Evolutionary conservation across 1,284 basidiomycete species (phyloP).

Genomic region (Marasmius sp.): DNA sequence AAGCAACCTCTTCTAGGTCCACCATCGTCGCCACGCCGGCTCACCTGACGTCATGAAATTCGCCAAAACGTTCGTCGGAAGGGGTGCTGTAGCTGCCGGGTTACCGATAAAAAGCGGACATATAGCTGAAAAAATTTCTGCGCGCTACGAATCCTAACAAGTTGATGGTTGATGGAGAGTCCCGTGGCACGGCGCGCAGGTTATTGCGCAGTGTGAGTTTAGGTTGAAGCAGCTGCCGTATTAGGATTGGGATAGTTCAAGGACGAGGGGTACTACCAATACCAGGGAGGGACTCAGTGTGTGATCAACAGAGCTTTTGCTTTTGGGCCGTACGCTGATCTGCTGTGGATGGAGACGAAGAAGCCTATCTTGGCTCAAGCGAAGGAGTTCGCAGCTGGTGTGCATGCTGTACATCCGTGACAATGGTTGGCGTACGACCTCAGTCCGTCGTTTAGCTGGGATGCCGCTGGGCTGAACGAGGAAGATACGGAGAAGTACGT

Average conservation of each 20-base stretch:
- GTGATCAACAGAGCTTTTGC: slow-evolving; percentile 92
- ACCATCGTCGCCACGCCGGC: slow-evolving; percentile 84
- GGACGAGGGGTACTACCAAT: slow-evolving; percentile 96
- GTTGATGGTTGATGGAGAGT: slow-evolving; percentile 86
- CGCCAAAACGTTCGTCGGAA: slow-evolving; percentile 77
- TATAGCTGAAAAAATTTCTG: slow-evolving; percentile 82
- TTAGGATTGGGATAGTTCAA: slow-evolving; percentile 95
- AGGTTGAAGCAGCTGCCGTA: slow-evolving; percentile 71
- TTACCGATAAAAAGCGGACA: slow-evolving; percentile 88
- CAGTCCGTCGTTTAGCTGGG: slow-evolving; percentile 91
- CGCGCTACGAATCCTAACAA: slow-evolving; percentile 70
- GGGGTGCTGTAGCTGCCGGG: slow-evolving; percentile 79
- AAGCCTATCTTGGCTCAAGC: slow-evolving; percentile 94
- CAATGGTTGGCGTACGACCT: slow-evolving; percentile 97
- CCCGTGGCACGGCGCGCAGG: slow-evolving; percentile 71
- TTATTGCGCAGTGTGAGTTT: slow-evolving; percentile 79
- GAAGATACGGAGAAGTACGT: slow-evolving; percentile 89
- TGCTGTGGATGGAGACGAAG: slow-evolving; percentile 98
- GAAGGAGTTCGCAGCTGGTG: slow-evolving; percentile 88
- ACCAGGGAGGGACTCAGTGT: slow-evolving; percentile 95
- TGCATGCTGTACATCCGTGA: slow-evolving; percentile 77
- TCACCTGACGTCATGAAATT: slow-evolving; percentile 81
- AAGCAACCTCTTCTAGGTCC: slow-evolving; percentile 80
- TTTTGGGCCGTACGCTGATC: slow-evolving; percentile 91
- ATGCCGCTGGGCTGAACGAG: slow-evolving; percentile 86